These are phyloP conservation scores for Saraca asoca DNA, from an alignment of 331 rosid genomes.

Conservation along the genomic window DNA sequence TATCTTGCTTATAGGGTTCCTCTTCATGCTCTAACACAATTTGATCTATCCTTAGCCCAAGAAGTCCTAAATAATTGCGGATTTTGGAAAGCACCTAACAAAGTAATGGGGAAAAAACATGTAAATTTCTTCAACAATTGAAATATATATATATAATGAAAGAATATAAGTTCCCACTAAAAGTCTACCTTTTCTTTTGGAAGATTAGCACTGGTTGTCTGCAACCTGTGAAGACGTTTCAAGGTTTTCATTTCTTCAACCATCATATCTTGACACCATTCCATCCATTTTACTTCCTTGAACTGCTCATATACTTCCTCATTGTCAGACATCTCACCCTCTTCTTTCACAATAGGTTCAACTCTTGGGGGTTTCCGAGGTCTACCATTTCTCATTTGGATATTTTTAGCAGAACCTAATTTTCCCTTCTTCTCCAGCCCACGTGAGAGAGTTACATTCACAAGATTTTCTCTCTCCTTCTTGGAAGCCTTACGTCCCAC, in stretches of 20 bases:
- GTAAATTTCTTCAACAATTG: slow-evolving; percentile 6
- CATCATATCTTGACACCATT: slow-evolving; percentile 99
- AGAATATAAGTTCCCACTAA: neutral
- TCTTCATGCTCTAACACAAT: slow-evolving; percentile 79
- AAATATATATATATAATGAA: slow-evolving; percentile 9
- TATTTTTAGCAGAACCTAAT: slow-evolving; percentile 53
- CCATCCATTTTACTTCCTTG: slow-evolving; percentile 99
- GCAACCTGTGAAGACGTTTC: slow-evolving; percentile 85
- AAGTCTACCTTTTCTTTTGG: slow-evolving; percentile 81
- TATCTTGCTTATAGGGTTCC: slow-evolving; percentile 82
- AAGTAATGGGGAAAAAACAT: neutral
- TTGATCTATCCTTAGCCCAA: slow-evolving; percentile 91
- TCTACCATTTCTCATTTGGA: slow-evolving; percentile 57
- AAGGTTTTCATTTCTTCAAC: slow-evolving; percentile 76
- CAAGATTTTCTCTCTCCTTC: slow-evolving; percentile 67
- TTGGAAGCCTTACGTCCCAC: slow-evolving; percentile 73
- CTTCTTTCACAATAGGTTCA: slow-evolving; percentile 88
- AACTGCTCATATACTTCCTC: slow-evolving; percentile 97
- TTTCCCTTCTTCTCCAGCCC: slow-evolving; percentile 69
- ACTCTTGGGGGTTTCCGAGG: slow-evolving; percentile 61
- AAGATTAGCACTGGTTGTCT: slow-evolving; percentile 86
- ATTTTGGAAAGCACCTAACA: slow-evolving; percentile 88
- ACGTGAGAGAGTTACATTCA: slow-evolving; percentile 48
- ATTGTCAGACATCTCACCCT: slow-evolving; percentile 98
- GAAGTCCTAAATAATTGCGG: slow-evolving; percentile 90